phyloP scores from a whole-genome alignment of 192 early-diverging fungal genomes.

The Diversispora eburnea region DNA sequence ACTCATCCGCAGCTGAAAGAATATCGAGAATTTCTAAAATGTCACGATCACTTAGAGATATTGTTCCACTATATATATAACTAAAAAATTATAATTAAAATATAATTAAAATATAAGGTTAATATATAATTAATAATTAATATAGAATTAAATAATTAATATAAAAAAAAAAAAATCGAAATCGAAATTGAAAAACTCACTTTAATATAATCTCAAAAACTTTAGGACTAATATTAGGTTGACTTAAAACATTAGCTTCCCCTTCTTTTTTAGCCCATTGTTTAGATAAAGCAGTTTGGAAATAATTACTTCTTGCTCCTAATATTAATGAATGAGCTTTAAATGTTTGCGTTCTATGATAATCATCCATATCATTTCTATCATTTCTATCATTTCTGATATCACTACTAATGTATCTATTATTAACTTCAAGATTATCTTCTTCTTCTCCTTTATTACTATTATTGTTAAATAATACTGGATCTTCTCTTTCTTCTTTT shows the following conservation, averaged over 20 bases:
- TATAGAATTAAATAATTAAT: not conserved
- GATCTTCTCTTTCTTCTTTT: not conserved
- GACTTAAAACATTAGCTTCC: slow-evolving; percentile 4
- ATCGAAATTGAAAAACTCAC: slow-evolving; percentile 1
- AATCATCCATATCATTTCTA: no score
- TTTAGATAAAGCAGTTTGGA: slow-evolving; percentile 13
- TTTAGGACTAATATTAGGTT: slow-evolving; percentile 10
- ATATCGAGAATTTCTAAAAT: slow-evolving; percentile 12
- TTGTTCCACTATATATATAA: slow-evolving; percentile 29
- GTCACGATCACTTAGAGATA: slow-evolving; percentile 8
- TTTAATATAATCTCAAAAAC: slow-evolving; percentile 17
- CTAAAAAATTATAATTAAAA: not conserved
- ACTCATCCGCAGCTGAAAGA: slow-evolving; percentile 19
- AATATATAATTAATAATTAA: not conserved
- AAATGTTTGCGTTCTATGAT: not conserved
- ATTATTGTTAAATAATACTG: no score
- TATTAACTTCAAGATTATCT: no score
- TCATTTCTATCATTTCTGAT: no score
- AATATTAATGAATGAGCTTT: slow-evolving; percentile 2
- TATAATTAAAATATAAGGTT: not conserved
- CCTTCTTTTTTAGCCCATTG: slow-evolving; percentile 19
- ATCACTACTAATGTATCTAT: no score
- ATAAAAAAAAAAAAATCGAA: not conserved
- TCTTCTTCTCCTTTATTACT: no score
- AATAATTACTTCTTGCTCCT: not conserved